phyloP scores from a whole-genome alignment of 2,329 filamentous ascomycete genomes.

The Shiraia bambusicola region DNA sequence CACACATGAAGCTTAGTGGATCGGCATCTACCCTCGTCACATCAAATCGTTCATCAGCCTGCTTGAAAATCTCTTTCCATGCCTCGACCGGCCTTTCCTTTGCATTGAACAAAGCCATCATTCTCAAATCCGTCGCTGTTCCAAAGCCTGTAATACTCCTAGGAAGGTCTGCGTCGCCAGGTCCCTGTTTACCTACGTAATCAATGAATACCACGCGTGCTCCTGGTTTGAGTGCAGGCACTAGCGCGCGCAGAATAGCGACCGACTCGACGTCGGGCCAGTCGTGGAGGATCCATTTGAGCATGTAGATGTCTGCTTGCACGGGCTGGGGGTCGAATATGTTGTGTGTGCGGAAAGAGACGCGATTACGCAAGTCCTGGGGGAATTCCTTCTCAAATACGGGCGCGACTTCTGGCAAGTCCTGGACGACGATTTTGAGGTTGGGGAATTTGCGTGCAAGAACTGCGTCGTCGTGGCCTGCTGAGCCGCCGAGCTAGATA shows the following conservation, averaged over 20 bases:
- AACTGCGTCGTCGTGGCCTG: slow-evolving; percentile 33
- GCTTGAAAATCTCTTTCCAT: slow-evolving; percentile 50
- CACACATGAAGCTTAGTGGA: slow-evolving; percentile 25
- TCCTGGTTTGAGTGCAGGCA: slow-evolving; percentile 59
- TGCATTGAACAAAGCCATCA: slow-evolving; percentile 55
- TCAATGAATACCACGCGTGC: slow-evolving; percentile 51
- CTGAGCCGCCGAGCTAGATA: slow-evolving; percentile 32
- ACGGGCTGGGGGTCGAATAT: slow-evolving; percentile 61
- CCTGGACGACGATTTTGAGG: slow-evolving; percentile 35
- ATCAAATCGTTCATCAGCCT: slow-evolving; percentile 52
- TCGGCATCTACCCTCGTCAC: slow-evolving; percentile 33
- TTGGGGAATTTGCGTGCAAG: slow-evolving; percentile 29
- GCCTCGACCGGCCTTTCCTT: slow-evolving; percentile 51
- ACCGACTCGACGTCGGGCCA: slow-evolving; percentile 55
- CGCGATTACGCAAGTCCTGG: slow-evolving; percentile 23
- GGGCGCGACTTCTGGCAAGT: slow-evolving; percentile 29
- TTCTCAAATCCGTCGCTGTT: slow-evolving; percentile 50
- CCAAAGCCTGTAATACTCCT: slow-evolving; percentile 28
- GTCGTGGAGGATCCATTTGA: slow-evolving; percentile 64
- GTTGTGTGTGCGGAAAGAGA: slow-evolving; percentile 53
- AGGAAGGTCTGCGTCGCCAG: slow-evolving; percentile 28
- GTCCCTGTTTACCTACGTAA: slow-evolving; percentile 35
- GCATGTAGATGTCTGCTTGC: slow-evolving; percentile 56
- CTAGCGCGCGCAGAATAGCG: slow-evolving; percentile 46
- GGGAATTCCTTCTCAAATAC: slow-evolving; percentile 30